Evolutionary conservation across 345 rosid species (phyloP), one percentile per base, ranked within the genome.

Genomic region (Hibiscus trionum): DNA sequence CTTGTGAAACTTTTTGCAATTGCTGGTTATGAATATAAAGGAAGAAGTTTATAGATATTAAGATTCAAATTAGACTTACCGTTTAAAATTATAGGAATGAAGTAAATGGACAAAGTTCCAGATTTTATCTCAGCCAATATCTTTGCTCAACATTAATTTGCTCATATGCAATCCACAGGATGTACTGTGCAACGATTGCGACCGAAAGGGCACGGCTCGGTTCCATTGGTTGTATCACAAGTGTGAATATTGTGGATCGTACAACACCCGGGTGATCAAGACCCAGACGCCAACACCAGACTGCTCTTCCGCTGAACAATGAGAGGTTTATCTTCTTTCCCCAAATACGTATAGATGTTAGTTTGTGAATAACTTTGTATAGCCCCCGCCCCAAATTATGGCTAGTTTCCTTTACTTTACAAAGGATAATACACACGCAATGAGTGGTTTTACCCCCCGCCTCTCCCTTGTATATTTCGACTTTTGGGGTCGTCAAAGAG

Each of bases 181-280:
- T 31, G 82, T 91, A 66, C 77, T 89, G 19, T 89, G 97, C 80
- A 91, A 89, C 49, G 97, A 91, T 65, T 91, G 97, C 62, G 90
- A 89, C 73, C 77, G 76, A 74, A 91, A 88, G 78, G 88, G 96
- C 50, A 82, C 77, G 0, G 75, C 93, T 44, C 73, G 72, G 57
- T 91, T 91, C 85, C 97, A 91, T 65, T 91, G 97, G 97, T 78
- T 91, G 44, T 89, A 91, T 80, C 97, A 91, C 76, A 91, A 91
- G 79, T 91, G 97, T 24, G 78, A 85, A 27, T 61, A 29, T 16
- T 91, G 95, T n/a, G 85, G 95, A 63, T 91, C 97, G 4, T 91
- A 89, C 84, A 91, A 91, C 77, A 91, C 91, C n/a, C 85, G 96
- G 19, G 90, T 91, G 63, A 88, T 91, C 79, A 89, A 78, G 60